These are phyloP conservation scores for Kodamaea sagamina DNA, from an alignment of 805 yeast species.

Conservation along the genomic window DNA sequence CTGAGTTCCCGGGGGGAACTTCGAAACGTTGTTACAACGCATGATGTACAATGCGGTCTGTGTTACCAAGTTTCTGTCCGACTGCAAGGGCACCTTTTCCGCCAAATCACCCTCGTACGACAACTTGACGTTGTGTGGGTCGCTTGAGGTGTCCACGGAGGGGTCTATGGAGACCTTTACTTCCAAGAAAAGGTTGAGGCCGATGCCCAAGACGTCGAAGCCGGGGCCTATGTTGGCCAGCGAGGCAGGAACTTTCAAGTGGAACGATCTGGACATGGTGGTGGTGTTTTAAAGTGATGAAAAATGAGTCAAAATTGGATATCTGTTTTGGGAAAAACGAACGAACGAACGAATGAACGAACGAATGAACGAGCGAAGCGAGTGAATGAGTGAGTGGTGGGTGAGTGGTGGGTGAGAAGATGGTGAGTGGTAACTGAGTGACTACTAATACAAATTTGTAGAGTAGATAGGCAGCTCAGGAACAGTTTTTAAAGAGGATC, in stretches of 20 bases:
- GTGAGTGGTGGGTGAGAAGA: no score
- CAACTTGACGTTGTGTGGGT: constrained; percentile 69
- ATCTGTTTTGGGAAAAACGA: constrained; percentile 1
- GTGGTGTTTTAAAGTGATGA: not conserved
- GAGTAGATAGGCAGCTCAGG: no score
- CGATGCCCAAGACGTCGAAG: constrained; percentile 93
- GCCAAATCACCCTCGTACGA: constrained; percentile 80
- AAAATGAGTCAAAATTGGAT: constrained; percentile 1
- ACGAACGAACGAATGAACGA: no score
- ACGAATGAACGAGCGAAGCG: no score
- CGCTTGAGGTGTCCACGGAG: constrained; percentile 45
- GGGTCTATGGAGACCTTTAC: constrained; percentile 68
- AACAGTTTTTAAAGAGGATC: no score
- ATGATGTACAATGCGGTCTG: constrained; percentile 90
- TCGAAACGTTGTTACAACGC: constrained; percentile 73
- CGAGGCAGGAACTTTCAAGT: constrained; percentile 86
- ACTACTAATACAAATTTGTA: no score
- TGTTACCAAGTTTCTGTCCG: constrained; percentile 84
- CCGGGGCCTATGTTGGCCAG: constrained; percentile 99
- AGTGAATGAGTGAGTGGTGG: no score
- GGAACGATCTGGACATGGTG: constrained; percentile 34
- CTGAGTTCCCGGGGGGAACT: constrained; percentile 82
- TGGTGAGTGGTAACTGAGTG: no score
- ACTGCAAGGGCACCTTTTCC: constrained; percentile 72
- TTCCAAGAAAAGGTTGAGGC: constrained; percentile 72